Percentiles rank a stretch among this genome's conserved stretches.
Evolutionary conservation across 1,284 basidiomycete species (phyloP).

Genomic region (Naganishia albida): DNA sequence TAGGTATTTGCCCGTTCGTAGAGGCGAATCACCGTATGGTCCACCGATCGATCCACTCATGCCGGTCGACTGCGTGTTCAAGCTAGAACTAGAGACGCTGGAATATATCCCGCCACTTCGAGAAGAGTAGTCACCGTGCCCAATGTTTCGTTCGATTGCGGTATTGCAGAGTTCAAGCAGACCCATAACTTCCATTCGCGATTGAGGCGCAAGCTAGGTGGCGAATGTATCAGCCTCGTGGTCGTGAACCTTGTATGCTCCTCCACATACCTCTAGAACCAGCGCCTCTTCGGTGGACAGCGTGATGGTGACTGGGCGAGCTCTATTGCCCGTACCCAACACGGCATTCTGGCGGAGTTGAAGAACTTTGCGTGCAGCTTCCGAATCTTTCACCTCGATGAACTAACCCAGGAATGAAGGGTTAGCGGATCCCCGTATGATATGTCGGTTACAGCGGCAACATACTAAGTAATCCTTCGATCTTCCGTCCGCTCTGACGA

Average conservation of each 20-base stretch:
- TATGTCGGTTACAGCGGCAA: neutral
- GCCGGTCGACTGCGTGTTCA: slow-evolving; percentile 2
- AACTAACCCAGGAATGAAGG: slow-evolving; percentile 39
- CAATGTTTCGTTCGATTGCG: slow-evolving; percentile 37
- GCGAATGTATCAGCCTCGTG: no score
- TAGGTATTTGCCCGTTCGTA: slow-evolving; percentile 31
- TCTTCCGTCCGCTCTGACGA: slow-evolving; percentile 49
- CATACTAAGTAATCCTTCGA: slow-evolving; percentile 53
- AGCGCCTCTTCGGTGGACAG: slow-evolving; percentile 45
- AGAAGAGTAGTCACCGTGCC: slow-evolving; percentile 22
- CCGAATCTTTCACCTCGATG: slow-evolving; percentile 46
- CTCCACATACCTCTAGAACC: slow-evolving; percentile 42
- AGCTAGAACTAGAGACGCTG: neutral
- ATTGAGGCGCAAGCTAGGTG: slow-evolving; percentile 46
- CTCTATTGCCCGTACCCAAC: slow-evolving; percentile 48
- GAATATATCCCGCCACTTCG: slow-evolving; percentile 9
- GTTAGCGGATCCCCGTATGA: neutral
- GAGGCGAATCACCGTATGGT: neutral
- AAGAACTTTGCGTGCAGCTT: slow-evolving; percentile 45
- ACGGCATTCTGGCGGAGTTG: slow-evolving; percentile 48
- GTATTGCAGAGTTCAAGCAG: slow-evolving; percentile 50
- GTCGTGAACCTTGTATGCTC: no score
- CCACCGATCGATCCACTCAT: no score
- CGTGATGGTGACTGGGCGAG: slow-evolving; percentile 51
- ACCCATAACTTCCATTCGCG: slow-evolving; percentile 42